A percentile compares a stretch with the other conserved stretches of the same genome.
phyloP scores from a whole-genome alignment of 208 protist genomes.

The Leishmania amazonensis region DNA sequence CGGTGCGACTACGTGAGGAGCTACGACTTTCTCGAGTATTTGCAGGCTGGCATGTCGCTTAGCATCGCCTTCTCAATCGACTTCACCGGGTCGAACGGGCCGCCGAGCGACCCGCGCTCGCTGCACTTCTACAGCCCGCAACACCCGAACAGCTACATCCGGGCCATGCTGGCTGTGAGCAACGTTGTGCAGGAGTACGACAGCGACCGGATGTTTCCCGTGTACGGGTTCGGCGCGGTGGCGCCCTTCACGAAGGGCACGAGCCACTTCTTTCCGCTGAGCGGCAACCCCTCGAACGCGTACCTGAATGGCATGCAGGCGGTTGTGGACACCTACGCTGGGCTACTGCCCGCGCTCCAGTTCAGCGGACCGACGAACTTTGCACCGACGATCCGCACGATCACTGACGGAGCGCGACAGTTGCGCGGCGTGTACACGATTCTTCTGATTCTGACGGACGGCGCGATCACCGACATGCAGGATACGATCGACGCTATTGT shows the following conservation, averaged over 20 bases:
- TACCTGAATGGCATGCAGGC: conserved; percentile 61
- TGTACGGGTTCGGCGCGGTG: conserved; percentile 47
- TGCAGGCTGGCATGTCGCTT: conserved; percentile 55
- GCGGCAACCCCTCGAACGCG: conserved; percentile 33
- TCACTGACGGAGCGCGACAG: conserved; percentile 32
- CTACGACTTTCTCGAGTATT: conserved; percentile 62
- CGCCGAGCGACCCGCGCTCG: conserved; percentile 45
- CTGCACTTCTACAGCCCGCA: conserved; percentile 55
- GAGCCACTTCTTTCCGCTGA: conserved; percentile 62
- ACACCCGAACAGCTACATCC: conserved; percentile 48
- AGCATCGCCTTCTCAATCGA: conserved; percentile 76
- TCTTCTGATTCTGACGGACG: conserved; percentile 86
- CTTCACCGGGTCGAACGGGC: conserved; percentile 72
- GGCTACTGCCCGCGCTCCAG: conserved; percentile 31
- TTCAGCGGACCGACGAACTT: conserved; percentile 81
- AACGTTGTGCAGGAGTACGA: conserved; percentile 57
- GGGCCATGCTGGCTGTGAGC: conserved; percentile 44
- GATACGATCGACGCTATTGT: conserved; percentile 81
- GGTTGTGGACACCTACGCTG: conserved; percentile 54
- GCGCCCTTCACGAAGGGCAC: conserved; percentile 41
- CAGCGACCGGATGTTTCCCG: conserved; percentile 49
- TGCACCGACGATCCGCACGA: conserved; percentile 32
- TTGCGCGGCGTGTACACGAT: conserved; percentile 72
- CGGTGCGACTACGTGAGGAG: conserved; percentile 14
- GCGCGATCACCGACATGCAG: conserved; percentile 77